These are phyloP conservation scores for Peronospora destructor DNA, from an alignment of 352 stramenopile species.

Conservation along the genomic window DNA sequence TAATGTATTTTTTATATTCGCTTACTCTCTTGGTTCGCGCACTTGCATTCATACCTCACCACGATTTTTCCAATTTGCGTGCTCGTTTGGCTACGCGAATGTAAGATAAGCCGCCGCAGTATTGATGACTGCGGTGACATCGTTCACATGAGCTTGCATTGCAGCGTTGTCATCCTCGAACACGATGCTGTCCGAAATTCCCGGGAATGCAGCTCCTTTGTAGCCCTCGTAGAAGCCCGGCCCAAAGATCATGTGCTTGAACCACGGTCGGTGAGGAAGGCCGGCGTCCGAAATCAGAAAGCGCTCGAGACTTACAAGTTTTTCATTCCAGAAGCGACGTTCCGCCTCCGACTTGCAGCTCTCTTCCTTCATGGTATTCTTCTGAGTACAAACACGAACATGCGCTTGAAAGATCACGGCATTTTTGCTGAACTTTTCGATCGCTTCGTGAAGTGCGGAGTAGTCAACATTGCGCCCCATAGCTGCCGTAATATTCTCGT, in stretches of 20 bases:
- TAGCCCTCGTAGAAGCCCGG: constrained; percentile 50
- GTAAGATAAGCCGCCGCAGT: constrained; percentile 30
- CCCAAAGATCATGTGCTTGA: constrained; percentile 43
- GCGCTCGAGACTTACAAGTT: constrained; percentile 30
- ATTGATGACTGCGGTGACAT: constrained; percentile 32
- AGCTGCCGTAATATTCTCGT: constrained; percentile 23
- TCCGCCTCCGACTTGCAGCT: constrained; percentile 5
- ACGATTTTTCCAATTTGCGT: not conserved
- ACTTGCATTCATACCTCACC: not conserved
- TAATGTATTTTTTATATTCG: not conserved
- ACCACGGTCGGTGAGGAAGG: constrained; percentile 43
- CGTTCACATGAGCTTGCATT: constrained; percentile 38
- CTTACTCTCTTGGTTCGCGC: not conserved
- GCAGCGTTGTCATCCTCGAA: constrained; percentile 31
- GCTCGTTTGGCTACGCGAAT: not conserved
- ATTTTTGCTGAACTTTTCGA: constrained; percentile 33
- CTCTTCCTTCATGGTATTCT: constrained; percentile 2
- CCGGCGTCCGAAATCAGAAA: constrained; percentile 32
- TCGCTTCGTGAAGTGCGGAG: constrained; percentile 28
- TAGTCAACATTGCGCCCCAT: constrained; percentile 29
- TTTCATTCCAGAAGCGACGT: constrained; percentile 16
- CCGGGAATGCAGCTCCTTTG: constrained; percentile 37
- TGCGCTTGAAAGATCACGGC: constrained; percentile 24
- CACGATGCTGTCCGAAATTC: constrained; percentile 37
- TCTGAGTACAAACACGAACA: constrained; percentile 5